phyloP scores from a whole-genome alignment of 306 rosid species.

The Trichosanthes truncata region DNA sequence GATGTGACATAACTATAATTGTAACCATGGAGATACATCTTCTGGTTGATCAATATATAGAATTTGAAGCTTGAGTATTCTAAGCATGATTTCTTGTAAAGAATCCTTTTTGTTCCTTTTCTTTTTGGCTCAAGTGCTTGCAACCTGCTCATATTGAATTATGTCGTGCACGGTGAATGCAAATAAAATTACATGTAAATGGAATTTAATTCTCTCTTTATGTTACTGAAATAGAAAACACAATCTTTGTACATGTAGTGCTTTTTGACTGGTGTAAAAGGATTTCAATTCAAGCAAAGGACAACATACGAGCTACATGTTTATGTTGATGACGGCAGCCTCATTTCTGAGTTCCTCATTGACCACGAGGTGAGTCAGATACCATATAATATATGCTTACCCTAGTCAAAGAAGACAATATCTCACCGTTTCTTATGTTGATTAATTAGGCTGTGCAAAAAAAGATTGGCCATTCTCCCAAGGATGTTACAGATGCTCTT shows the following conservation, averaged over 20 bases:
- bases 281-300: constrained; percentile 57
- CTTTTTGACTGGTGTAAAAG: constrained; percentile 83
- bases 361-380: constrained; percentile 60
- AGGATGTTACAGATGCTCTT: constrained; percentile 60
- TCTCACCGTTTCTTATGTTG: not conserved
- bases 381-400: not conserved
- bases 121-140: not conserved
- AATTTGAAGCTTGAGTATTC: not conserved
- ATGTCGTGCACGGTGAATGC: not conserved
- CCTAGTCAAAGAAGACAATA: not conserved
- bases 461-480: constrained; percentile 66
- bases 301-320: constrained; percentile 60
- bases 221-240: not conserved
- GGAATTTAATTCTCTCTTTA: not conserved
- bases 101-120: not conserved
- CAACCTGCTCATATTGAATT: not conserved
- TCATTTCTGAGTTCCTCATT: constrained; percentile 66
- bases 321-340: constrained; percentile 86
- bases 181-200: not conserved
- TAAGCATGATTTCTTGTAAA: not conserved
- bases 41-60: not conserved
- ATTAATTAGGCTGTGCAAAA: constrained; percentile 59
- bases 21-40: not conserved
- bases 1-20: not conserved
- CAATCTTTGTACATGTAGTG: constrained; percentile 37